Evolutionary conservation across 352 stramenopile species (phyloP), one percentile per base, ranked within the genome.

Genomic region (Globisporangium viniferum): DNA sequence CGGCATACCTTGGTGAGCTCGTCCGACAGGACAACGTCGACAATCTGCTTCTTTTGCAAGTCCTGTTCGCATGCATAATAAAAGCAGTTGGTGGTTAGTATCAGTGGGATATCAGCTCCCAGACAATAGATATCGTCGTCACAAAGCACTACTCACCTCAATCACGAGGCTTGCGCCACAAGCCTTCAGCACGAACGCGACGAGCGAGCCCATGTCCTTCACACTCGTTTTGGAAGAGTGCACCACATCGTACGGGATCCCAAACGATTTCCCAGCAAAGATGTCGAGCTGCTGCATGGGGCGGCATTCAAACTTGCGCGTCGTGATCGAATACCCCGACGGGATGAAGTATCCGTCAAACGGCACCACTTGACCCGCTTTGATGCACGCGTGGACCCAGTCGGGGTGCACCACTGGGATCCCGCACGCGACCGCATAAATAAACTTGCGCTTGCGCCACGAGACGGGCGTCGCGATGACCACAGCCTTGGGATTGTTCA

Each of bases 361-460:
- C 3, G 86, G 78, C 46, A 91, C 53, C n/a, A 85, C 64, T 35
- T 74, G 54, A 1, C 72, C 73, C n/a, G 67, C 66, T 44, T 79
- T 76, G 54, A 88, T 82, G 58, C 88, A 93, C 57, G 75, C 75
- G 31, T 86, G 80, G 14, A 95, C 79, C 88, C 88, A 95, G 53
- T 93, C 88, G 0, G 88, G 83, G 70, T 95, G 88, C 20, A 95
- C 73, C 3, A 95, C 82, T 15, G 88, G 84, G 20, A 95, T 91
- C n/a, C 85, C 84, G 66, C 79, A 91, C n/a, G 82, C 82, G 59
- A 95, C 59, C 6, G 88, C 88, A 66, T 86, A 81, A 73, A 92
- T 87, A 69, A 92, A 92, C 75, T 95, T 95, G 46, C 82, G 77
- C 31, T 92, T 92, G 20, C 88, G 80, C 81, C 84, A 93, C 7